Evolutionary conservation across 116 monocot genomes (phyloP).

Genomic region (Papilionanthe hybrid): DNA sequence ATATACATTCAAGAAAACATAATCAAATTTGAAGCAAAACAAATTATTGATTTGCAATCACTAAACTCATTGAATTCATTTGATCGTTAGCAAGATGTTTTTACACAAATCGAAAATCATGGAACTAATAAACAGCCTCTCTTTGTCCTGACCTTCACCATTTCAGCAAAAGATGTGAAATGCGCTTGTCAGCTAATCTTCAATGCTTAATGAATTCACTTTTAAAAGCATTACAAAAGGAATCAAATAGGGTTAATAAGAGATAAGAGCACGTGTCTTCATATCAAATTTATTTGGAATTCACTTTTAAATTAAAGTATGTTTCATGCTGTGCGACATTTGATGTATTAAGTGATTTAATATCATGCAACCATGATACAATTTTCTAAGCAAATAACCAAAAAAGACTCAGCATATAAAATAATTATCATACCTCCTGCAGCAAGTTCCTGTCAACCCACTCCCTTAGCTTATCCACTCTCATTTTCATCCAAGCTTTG

Average conservation of each 20-base stretch:
- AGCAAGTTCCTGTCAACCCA: constrained; percentile 84
- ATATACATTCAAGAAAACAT: background rate
- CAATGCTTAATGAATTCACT: background rate
- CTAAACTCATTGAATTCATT: background rate
- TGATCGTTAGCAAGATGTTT: background rate
- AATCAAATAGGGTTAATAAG: background rate
- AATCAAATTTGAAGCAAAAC: background rate
- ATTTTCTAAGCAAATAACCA: background rate
- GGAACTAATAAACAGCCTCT: no score
- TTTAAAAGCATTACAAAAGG: background rate
- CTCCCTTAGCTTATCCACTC: constrained; percentile 64
- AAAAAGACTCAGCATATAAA: background rate
- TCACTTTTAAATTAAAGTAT: background rate
- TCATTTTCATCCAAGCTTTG: constrained; percentile 75
- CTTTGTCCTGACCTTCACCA: no score
- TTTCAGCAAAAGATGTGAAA: no score
- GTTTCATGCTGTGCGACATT: background rate
- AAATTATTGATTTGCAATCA: background rate
- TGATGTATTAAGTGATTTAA: background rate
- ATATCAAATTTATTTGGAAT: background rate
- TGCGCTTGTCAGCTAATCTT: no score
- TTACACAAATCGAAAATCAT: no score
- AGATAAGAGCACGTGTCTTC: background rate
- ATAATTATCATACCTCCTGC: constrained; percentile 61
- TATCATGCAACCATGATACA: background rate